A percentile compares a stretch with the other conserved stretches of the same genome.
Conservation (phyloP, 179 eudicot genomes). For the Silene noctiflora region DNA sequence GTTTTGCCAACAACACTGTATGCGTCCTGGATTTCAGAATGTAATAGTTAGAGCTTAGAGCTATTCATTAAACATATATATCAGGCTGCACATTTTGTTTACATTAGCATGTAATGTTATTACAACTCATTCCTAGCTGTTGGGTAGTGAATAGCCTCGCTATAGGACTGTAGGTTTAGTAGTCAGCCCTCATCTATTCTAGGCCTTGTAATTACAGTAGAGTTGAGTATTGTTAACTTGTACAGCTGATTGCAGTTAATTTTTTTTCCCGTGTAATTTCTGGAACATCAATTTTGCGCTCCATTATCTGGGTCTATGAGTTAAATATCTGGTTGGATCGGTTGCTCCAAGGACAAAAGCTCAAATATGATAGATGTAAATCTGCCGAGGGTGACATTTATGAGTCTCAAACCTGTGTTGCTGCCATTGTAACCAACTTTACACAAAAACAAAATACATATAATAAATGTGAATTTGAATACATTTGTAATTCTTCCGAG, state of each 20-base stretch:
- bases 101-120: constrained; percentile 4
- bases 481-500: not conserved
- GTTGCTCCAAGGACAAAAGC: not conserved
- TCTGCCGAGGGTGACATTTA: not conserved
- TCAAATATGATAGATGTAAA: not conserved
- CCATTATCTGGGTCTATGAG: not conserved
- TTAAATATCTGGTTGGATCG: not conserved
- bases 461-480: not conserved
- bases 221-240: constrained; percentile 8
- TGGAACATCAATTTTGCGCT: not conserved
- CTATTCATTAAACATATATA: not conserved
- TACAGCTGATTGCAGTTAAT: constrained; percentile 1
- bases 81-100: constrained; percentile 12
- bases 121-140: constrained; percentile 22
- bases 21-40: constrained; percentile 71
- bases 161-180: constrained; percentile 20
- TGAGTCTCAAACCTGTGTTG: not conserved
- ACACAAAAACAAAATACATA: not conserved
- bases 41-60: constrained; percentile 28
- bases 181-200: constrained; percentile 9
- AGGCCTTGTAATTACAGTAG: constrained; percentile 23
- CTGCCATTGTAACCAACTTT: not conserved
- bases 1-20: constrained; percentile 68
- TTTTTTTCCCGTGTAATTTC: not conserved
- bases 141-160: constrained; percentile 13